Base-by-base conservation (phyloP, 2,329 filamentous ascomycete species). In the Tolypocladium tropicale region DNA sequence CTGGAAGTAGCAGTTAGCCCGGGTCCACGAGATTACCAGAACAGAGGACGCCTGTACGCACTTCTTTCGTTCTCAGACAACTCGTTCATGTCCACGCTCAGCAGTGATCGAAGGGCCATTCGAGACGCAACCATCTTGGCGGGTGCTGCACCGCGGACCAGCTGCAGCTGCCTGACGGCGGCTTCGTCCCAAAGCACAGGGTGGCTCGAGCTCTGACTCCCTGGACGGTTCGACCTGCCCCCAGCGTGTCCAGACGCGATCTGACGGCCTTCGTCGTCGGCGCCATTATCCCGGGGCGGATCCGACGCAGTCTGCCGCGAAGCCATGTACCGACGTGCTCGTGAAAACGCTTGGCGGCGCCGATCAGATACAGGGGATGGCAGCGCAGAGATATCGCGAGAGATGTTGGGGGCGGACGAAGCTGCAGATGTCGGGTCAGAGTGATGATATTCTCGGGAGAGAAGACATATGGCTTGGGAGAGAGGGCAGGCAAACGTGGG, bases 61-160 rank as follows among this genome's bases (percentile, higher is more conserved):
- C 79, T 76, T 62, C 70, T 72, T 58, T 82, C 78, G 43, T 64
- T 69, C 49, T 78, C 72, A 0, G 74, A 64, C 2, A 83, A 65
- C 10, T 73, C 74, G 1, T 72, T 64, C 18, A 80, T 65, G 6
- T 74, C 64, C 4, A 83, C 74, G 52, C 68, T 74, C 59, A 79
- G 66, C 3, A 83, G 66, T 6, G 77, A 74, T 14, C 68, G 66
- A 14, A 82, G 64, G 3, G 78, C 77, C 18, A 64, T 66, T 58
- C 70, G 75, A 0, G 78, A 80, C 3, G 78, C 78, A 7, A 80
- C 73, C 59, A 74, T 68, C 62, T 76, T 78, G 41, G 67, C 74
- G 0, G 69, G 63, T 25, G 74, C 57, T 9, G 73, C 67, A 18
- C 77, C 77, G 46, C 78, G 75, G 36, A 78, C 61, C 6, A 79